These are phyloP conservation scores for Hordeum marinum DNA, from an alignment of 176 grass and related monocot genomes.

Conservation along the genomic window DNA sequence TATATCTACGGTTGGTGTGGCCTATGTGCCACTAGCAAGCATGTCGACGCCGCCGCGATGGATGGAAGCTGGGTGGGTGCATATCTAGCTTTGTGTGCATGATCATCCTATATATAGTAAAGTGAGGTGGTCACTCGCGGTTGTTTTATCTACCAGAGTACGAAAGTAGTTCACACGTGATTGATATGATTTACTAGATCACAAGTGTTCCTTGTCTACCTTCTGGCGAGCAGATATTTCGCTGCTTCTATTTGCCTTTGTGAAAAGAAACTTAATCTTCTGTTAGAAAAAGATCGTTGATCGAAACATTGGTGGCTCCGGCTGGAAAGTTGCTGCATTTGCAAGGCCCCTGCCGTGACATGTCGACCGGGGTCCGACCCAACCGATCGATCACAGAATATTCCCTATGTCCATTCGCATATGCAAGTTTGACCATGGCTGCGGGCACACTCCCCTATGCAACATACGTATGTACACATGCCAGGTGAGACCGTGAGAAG, in stretches of 20 bases:
- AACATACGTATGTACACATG: background rate
- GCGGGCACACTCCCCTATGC: background rate
- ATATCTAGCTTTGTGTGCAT: too few relatives aligned
- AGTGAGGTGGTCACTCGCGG: too few relatives aligned
- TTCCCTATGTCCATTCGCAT: background rate
- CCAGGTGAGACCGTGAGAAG: constrained; percentile 11
- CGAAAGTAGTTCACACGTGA: background rate
- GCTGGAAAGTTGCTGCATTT: background rate
- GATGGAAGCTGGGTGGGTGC: too few relatives aligned
- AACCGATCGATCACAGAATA: background rate
- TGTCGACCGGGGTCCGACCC: background rate
- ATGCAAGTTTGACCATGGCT: background rate
- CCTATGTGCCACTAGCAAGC: too few relatives aligned
- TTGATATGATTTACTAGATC: background rate
- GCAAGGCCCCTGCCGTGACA: background rate
- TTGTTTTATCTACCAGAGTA: background rate
- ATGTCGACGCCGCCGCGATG: too few relatives aligned
- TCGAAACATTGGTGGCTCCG: background rate
- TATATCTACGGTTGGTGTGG: background rate
- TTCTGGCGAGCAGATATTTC: background rate
- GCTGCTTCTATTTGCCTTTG: background rate
- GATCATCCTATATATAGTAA: too few relatives aligned
- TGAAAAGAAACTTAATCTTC: background rate
- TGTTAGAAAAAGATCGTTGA: background rate
- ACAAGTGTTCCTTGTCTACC: background rate